phyloP scores from a whole-genome alignment of 2,329 filamentous ascomycete species.

The Diplodia intermedia region DNA sequence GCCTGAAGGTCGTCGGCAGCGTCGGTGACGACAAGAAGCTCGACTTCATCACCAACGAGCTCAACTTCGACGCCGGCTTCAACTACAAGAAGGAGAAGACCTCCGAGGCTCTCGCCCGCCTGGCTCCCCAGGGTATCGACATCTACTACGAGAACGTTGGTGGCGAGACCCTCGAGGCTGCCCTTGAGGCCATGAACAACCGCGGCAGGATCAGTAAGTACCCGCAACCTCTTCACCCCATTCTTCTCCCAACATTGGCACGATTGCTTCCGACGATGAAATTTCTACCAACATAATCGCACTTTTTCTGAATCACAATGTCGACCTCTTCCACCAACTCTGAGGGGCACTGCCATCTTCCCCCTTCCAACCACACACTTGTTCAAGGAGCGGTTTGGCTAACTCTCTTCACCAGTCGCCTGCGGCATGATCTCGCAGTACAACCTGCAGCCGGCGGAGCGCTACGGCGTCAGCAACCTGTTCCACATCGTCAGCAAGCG shows the following conservation, averaged over 20 bases:
- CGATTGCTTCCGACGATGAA: constrained; percentile 1
- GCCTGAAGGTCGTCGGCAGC: constrained; percentile 78
- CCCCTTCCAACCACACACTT: not conserved
- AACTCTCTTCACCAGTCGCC: constrained; percentile 46
- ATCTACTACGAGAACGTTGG: constrained; percentile 86
- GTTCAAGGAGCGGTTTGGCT: not conserved
- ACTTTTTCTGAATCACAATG: not conserved
- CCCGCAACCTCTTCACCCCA: not conserved
- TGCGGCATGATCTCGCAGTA: constrained; percentile 78
- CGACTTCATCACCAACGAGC: constrained; percentile 72
- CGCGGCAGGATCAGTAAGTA: constrained; percentile 70
- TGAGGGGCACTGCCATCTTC: not conserved
- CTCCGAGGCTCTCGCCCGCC: constrained; percentile 68
- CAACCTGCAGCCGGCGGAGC: constrained; percentile 65
- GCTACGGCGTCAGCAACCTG: constrained; percentile 72
- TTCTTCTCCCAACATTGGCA: not conserved
- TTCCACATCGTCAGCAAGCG: constrained; percentile 71
- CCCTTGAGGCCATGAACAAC: constrained; percentile 67
- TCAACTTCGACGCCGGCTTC: constrained; percentile 76
- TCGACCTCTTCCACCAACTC: constrained; percentile 20
- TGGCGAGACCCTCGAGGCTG: constrained; percentile 74
- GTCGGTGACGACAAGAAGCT: constrained; percentile 83
- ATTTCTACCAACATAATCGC: constrained; percentile 14
- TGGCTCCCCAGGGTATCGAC: constrained; percentile 80
- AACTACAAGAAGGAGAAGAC: constrained; percentile 88